A percentile compares a stretch with the other conserved stretches of the same genome.
Conservation (phyloP, 169 alveolate species). For the Neospora caninum region DNA sequence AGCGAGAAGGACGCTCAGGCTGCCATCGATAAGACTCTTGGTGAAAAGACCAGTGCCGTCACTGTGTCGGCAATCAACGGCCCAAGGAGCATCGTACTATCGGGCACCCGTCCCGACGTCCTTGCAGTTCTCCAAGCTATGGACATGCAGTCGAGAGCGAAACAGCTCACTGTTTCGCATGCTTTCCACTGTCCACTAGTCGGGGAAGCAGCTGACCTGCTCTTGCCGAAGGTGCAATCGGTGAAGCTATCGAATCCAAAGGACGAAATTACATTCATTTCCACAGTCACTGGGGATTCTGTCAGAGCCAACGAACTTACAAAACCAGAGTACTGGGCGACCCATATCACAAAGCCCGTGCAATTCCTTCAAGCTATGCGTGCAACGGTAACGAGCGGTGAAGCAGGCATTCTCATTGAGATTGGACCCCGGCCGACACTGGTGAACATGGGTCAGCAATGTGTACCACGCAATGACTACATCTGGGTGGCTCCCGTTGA, state of each 20-base stretch:
- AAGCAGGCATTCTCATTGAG: constrained; percentile 64
- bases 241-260: constrained; percentile 22
- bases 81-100: constrained; percentile 71
- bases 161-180: constrained; percentile 68
- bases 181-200: constrained; percentile 73
- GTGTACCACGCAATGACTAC: constrained; percentile 37
- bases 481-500: constrained; percentile 44
- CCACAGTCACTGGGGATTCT: constrained; percentile 68
- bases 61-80: constrained; percentile 69
- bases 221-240: constrained; percentile 40
- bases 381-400: constrained; percentile 14
- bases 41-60: constrained; percentile 10
- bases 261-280: constrained; percentile 48
- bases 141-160: constrained; percentile 39
- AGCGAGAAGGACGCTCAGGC: constrained; percentile 65
- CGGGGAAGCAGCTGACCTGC: constrained; percentile 44
- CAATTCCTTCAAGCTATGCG: constrained; percentile 59
- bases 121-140: constrained; percentile 42
- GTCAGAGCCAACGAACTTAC: constrained; percentile 45
- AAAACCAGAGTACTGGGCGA: constrained; percentile 68
- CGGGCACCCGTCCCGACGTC: constrained; percentile 68
- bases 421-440: constrained; percentile 74
- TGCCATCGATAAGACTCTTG: neutral
- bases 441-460: constrained; percentile 66
- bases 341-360: constrained; percentile 65